Evolutionary conservation across 2,329 filamentous ascomycete species (phyloP).

Genomic region (Alternaria incomplexa): DNA sequence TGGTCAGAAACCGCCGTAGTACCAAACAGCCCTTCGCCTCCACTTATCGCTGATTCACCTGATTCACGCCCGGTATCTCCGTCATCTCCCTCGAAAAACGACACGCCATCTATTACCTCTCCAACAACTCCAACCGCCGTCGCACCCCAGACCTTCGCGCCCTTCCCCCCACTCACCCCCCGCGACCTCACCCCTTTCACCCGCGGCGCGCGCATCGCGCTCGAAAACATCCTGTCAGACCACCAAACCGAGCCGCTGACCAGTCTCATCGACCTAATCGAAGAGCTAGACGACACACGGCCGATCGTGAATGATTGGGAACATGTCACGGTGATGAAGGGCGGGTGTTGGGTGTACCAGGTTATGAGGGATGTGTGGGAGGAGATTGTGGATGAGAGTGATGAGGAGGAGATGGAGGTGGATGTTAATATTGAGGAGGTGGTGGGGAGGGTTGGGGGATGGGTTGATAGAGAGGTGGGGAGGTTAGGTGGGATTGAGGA

Average conservation of each 20-base stretch:
- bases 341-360: slow-evolving; percentile 7
- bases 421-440: background rate
- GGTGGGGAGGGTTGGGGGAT: background rate
- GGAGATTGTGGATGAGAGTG: background rate
- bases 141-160: background rate
- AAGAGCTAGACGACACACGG: slow-evolving; percentile 1
- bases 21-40: background rate
- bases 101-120: background rate
- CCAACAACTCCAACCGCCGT: background rate
- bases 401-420: background rate
- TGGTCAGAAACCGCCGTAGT: background rate
- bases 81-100: background rate
- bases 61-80: background rate
- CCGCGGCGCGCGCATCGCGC: slow-evolving; percentile 3
- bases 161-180: background rate
- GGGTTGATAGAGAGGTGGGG: slow-evolving; percentile 3
- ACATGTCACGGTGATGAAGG: slow-evolving; percentile 3
- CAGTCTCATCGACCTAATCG: background rate
- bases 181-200: slow-evolving; percentile 4
- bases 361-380: slow-evolving; percentile 1
- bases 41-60: background rate
- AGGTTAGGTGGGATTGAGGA: background rate
- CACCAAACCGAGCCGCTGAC: background rate
- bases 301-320: slow-evolving; percentile 8
- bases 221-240: slow-evolving; percentile 9